phyloP scores from a whole-genome alignment of 768 basidiomycete species.

The Phylloporus sp. region DNA sequence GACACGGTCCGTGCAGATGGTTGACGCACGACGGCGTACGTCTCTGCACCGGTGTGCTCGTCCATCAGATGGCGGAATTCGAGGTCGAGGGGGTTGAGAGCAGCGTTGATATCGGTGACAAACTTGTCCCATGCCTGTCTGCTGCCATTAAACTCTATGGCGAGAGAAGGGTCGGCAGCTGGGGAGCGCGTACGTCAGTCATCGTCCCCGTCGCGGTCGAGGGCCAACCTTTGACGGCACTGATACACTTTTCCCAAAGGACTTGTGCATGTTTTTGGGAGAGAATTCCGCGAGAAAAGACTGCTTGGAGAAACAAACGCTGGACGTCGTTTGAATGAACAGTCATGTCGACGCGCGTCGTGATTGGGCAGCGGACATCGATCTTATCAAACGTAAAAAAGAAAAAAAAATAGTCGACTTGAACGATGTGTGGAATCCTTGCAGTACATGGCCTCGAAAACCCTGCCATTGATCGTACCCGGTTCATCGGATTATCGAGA shows the following conservation, averaged over 20 bases:
- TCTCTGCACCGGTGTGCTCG: conserved; percentile 56
- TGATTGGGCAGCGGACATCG: no score
- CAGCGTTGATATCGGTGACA: conserved; percentile 52
- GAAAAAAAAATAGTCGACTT: no score
- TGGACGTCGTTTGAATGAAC: conserved; percentile 59
- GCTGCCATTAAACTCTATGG: conserved; percentile 38
- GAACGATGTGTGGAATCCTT: conserved; percentile 98
- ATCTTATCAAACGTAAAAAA: no score
- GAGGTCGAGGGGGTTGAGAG: conserved; percentile 65
- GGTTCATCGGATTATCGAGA: conserved; percentile 82
- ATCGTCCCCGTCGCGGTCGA: background rate
- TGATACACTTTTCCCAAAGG: conserved; percentile 64
- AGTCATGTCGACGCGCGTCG: conserved; percentile 31
- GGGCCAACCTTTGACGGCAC: conserved; percentile 58
- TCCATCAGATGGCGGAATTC: conserved; percentile 63
- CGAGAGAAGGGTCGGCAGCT: conserved; percentile 53
- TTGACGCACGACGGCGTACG: conserved; percentile 62
- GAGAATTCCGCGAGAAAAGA: conserved; percentile 65
- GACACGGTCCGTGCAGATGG: background rate
- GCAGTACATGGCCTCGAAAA: conserved; percentile 78
- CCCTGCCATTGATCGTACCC: conserved; percentile 61
- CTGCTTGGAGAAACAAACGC: conserved; percentile 72
- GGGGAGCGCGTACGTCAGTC: conserved; percentile 5
- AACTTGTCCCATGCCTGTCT: conserved; percentile 56
- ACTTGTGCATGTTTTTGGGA: conserved; percentile 59